Percentiles rank a stretch among this genome's conserved stretches.
phyloP scores from a whole-genome alignment of 306 rosid species.

The Inga laurina region DNA sequence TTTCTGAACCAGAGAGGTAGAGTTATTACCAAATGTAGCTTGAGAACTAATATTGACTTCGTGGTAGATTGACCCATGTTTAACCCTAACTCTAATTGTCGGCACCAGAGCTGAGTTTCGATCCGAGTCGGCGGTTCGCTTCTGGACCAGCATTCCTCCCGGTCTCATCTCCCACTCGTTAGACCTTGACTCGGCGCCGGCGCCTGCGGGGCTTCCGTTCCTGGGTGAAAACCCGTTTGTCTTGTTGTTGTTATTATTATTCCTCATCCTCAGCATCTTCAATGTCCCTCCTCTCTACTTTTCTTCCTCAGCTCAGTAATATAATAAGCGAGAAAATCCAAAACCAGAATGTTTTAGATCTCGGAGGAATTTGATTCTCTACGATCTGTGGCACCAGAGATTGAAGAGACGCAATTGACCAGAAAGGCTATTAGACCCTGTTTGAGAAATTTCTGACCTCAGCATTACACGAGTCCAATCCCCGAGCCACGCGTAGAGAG shows the following conservation, averaged over 20 bases:
- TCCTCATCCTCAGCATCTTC: constrained; percentile 82
- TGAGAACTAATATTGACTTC: constrained; percentile 75
- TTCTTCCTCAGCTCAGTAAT: constrained; percentile 26
- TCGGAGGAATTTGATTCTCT: constrained; percentile 40
- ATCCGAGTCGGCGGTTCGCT: constrained; percentile 61
- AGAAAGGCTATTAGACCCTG: constrained; percentile 35
- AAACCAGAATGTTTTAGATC: constrained; percentile 46
- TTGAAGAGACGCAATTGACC: constrained; percentile 54
- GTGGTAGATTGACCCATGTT: constrained; percentile 68
- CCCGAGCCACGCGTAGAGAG: constrained; percentile 33
- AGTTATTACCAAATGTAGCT: constrained; percentile 72
- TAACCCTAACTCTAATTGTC: constrained; percentile 74
- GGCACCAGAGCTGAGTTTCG: constrained; percentile 58
- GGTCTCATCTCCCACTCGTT: constrained; percentile 90
- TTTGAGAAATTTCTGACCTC: constrained; percentile 47
- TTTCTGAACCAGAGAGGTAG: not conserved
- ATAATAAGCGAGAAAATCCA: constrained; percentile 10
- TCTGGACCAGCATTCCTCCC: constrained; percentile 94
- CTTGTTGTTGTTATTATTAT: constrained; percentile 24
- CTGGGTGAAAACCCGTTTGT: constrained; percentile 35
- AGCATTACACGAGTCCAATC: constrained; percentile 57
- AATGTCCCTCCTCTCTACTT: not conserved
- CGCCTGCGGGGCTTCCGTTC: constrained; percentile 40
- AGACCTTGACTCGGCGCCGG: constrained; percentile 43
- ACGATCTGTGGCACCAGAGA: constrained; percentile 47